Base-by-base conservation (phyloP, 2,329 filamentous ascomycete genomes). In the Xylaria sp. region DNA sequence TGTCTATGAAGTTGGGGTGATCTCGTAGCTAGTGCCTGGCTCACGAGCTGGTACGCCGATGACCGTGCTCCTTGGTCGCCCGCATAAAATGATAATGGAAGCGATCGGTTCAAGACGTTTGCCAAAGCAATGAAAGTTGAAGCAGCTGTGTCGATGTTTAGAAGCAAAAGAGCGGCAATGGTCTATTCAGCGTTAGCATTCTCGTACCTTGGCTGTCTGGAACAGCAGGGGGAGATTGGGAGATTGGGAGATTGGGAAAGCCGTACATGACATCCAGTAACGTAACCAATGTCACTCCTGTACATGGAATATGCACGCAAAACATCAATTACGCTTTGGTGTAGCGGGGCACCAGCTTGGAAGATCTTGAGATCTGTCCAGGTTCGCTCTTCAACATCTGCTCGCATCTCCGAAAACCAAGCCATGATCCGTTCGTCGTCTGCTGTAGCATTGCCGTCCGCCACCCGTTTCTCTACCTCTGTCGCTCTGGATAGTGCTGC, bases 281-380 rank as follows among this genome's bases (percentile, higher is more conserved):
- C 86, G 75, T 93, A 94, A 70, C 92, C 91, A 74, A 95, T 91
- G 76, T 96, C 93, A 72, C 89, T 91, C 68, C 93, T 87, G 79
- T 96, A 96, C 87, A 93, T 91, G 63, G 90, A 85, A 79, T 95
- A 95, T 7, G 93, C 93, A 74, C 89, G 89, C 68, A 95, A 83
- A 10, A 96, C 88, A 76, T 95, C 89, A 20, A 91, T 82, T 34
- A 96, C 82, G 43, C 86, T 84, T 65, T 88, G 83, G 76, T 94
- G 88, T 12, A 94, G 81, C 1, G 92, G 91, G 0, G 87, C 89
- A 18, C 81, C 86, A 6, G 83, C 80, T 73, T 90, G 86, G 76
- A 94, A 95, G 76, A 94, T 91, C 72, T 88, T 88, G 53, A 94
- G 81, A 64, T 94, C 91, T 2, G 86, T 85, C 83, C 91, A 94